These are phyloP conservation scores for Cryphonectria radicalis DNA, from an alignment of 2,329 filamentous ascomycete genomes.

Conservation along the genomic window DNA sequence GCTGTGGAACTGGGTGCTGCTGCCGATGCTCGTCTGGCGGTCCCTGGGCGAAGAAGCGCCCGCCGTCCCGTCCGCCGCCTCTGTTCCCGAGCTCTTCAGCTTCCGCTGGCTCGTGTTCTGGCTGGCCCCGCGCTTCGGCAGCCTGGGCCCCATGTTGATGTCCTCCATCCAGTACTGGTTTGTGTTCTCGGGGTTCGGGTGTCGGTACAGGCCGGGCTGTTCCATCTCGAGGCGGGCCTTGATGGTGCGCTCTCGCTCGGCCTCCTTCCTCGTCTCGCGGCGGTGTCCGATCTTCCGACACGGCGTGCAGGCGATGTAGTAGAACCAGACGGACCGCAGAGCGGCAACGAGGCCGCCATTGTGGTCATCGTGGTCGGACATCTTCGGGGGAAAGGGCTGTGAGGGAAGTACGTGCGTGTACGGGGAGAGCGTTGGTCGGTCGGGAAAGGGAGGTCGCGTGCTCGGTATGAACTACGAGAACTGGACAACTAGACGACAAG, in stretches of 20 bases:
- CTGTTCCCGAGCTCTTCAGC: constrained; percentile 60
- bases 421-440: constrained; percentile 2
- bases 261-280: constrained; percentile 71
- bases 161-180: constrained; percentile 91
- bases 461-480: constrained; percentile 16
- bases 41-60: constrained; percentile 45
- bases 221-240: constrained; percentile 68
- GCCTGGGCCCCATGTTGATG: constrained; percentile 78
- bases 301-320: constrained; percentile 76
- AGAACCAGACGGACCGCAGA: constrained; percentile 78
- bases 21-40: constrained; percentile 33
- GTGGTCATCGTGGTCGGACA: constrained; percentile 29
- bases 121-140: constrained; percentile 63
- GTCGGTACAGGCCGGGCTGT: constrained; percentile 74
- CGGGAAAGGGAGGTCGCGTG: constrained; percentile 16
- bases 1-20: constrained; percentile 39
- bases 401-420: background rate
- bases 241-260: constrained; percentile 68
- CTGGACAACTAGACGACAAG: too few species aligned
- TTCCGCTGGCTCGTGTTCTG: constrained; percentile 64
- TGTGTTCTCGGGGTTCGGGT: constrained; percentile 81
- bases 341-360: constrained; percentile 51
- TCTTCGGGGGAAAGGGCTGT: constrained; percentile 8
- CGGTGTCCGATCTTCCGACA: constrained; percentile 74
- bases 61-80: constrained; percentile 43